Percentiles rank a stretch among this genome's conserved stretches.
Conservation (phyloP, 1,284 basidiomycete species). For the Heliocybe sulcata region DNA sequence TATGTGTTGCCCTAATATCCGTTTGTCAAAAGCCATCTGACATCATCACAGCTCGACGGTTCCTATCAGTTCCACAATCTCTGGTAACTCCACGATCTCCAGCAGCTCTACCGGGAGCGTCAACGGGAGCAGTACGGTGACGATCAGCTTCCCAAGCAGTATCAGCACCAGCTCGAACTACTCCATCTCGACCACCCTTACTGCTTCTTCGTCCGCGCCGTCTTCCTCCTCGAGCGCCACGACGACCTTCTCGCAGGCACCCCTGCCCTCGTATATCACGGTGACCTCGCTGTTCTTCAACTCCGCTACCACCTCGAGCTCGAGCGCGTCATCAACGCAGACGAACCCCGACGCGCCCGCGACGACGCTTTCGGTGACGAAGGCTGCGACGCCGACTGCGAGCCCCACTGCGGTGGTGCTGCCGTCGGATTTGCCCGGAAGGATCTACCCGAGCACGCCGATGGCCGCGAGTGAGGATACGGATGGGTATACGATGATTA, state of each 20-base stretch:
- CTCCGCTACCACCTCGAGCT: slow-evolving; percentile 22
- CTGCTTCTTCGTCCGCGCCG: slow-evolving; percentile 12
- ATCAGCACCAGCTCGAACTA: slow-evolving; percentile 1
- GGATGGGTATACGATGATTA: slow-evolving; percentile 38
- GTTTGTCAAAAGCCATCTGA: not conserved
- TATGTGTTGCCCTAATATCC: not conserved
- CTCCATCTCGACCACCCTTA: slow-evolving; percentile 1
- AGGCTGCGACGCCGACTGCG: slow-evolving; percentile 23
- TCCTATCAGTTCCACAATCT: not conserved
- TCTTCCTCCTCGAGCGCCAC: slow-evolving; percentile 16
- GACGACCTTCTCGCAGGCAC: slow-evolving; percentile 15
- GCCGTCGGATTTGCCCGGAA: slow-evolving; percentile 49
- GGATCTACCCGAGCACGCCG: slow-evolving; percentile 44
- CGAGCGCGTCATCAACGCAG: slow-evolving; percentile 14
- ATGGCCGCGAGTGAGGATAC: slow-evolving; percentile 20
- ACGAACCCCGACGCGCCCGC: slow-evolving; percentile 46
- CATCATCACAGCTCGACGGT: too few species aligned
- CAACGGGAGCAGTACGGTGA: not conserved
- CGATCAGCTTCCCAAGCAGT: slow-evolving; percentile 19
- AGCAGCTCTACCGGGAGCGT: not conserved
- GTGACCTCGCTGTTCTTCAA: slow-evolving; percentile 40
- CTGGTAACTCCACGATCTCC: not conserved
- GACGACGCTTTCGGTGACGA: slow-evolving; percentile 28
- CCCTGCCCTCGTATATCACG: slow-evolving; percentile 27
- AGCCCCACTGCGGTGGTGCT: slow-evolving; percentile 29